These are phyloP conservation scores for Exophiala calicioides DNA, from an alignment of 2,329 filamentous ascomycete species.

Conservation along the genomic window DNA sequence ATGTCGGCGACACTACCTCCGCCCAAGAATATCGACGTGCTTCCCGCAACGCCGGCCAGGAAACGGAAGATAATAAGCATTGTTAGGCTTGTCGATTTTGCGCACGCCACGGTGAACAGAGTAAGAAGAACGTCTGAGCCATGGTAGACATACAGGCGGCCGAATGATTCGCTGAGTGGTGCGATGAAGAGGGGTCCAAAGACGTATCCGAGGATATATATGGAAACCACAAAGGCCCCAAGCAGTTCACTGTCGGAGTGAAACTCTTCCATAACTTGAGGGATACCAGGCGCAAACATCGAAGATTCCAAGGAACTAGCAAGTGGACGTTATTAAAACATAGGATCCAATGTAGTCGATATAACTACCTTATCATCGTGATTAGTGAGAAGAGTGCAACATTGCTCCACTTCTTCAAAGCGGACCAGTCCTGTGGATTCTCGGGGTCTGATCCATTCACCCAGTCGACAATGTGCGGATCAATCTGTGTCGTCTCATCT, in stretches of 20 bases:
- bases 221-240: slow-evolving; percentile 41
- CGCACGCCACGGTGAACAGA: slow-evolving; percentile 57
- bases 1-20: slow-evolving; percentile 3
- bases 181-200: slow-evolving; percentile 59
- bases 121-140: slow-evolving; percentile 62
- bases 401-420: background rate
- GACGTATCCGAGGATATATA: slow-evolving; percentile 61
- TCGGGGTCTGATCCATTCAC: background rate
- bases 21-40: background rate
- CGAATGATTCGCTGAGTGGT: slow-evolving; percentile 64
- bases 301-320: background rate
- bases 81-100: slow-evolving; percentile 55
- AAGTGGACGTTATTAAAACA: too few relatives aligned
- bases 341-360: too few relatives aligned
- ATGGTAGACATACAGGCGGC: slow-evolving; percentile 58
- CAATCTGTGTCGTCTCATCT: too few relatives aligned
- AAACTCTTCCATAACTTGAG: slow-evolving; percentile 39
- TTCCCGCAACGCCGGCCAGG: slow-evolving; percentile 1
- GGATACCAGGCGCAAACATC: background rate
- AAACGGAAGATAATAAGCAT: slow-evolving; percentile 63
- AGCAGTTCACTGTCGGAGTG: slow-evolving; percentile 46
- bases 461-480: slow-evolving; percentile 1
- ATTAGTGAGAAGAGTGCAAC: background rate
- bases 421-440: background rate
- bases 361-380: too few relatives aligned